Evolutionary conservation across 352 stramenopile species (phyloP).

Genomic region (Globisporangium paddicum): DNA sequence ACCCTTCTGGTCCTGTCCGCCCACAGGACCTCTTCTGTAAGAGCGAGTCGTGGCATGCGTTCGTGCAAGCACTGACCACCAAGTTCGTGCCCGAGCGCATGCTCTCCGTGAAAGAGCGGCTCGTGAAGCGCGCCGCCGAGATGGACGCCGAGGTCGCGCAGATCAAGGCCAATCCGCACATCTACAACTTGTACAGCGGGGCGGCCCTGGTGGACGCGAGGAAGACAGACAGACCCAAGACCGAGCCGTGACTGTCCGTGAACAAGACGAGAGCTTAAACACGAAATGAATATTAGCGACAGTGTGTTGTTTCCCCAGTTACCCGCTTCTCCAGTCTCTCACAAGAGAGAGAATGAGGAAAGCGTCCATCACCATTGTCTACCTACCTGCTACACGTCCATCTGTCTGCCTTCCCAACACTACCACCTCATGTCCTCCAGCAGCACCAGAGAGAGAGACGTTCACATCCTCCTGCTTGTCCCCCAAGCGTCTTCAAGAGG

Average conservation of each 20-base stretch:
- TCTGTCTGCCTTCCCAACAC: background rate
- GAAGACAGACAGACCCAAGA: background rate
- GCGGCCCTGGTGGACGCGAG: slow-evolving; percentile 1
- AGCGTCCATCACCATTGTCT: background rate
- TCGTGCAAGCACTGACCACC: slow-evolving; percentile 55
- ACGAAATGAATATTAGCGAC: slow-evolving; percentile 15
- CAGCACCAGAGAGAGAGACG: background rate
- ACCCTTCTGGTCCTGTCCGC: background rate
- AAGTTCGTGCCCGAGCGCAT: slow-evolving; percentile 68
- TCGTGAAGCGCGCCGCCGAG: slow-evolving; percentile 39
- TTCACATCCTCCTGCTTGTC: background rate
- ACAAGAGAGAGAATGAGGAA: background rate
- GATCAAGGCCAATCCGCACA: slow-evolving; percentile 55
- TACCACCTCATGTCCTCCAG: background rate
- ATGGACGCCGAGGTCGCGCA: slow-evolving; percentile 44
- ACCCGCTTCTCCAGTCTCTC: background rate
- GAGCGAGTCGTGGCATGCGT: slow-evolving; percentile 45
- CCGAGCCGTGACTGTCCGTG: background rate
- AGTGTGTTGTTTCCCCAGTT: slow-evolving; percentile 1
- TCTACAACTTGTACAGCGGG: slow-evolving; percentile 55
- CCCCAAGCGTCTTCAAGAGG: background rate
- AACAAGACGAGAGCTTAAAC: background rate
- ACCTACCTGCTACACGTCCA: slow-evolving; percentile 8
- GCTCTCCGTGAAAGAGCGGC: slow-evolving; percentile 55
- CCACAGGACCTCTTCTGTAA: slow-evolving; percentile 31